A percentile compares a stretch with the other conserved stretches of the same genome.
phyloP scores from a whole-genome alignment of 1,284 basidiomycete species.

The Cystobasidium pallidum region DNA sequence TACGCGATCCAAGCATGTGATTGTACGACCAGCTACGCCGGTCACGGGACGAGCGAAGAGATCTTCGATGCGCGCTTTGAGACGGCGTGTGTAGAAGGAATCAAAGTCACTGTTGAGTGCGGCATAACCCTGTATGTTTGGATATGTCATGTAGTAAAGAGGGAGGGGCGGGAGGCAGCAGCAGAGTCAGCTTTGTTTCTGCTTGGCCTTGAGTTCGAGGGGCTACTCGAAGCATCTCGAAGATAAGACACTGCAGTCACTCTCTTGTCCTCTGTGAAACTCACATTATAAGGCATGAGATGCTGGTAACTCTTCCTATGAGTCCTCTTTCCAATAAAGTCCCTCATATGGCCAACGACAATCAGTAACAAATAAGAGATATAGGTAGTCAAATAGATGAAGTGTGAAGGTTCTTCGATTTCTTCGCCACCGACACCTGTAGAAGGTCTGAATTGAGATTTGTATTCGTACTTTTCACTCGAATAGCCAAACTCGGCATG shows the following conservation, averaged over 20 bases:
- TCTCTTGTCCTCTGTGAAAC: too few relatives aligned
- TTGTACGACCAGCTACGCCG: conserved; percentile 92
- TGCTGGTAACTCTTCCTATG: conserved; percentile 74
- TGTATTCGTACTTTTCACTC: conserved; percentile 34
- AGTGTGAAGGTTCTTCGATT: conserved; percentile 48
- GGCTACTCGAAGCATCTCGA: too few relatives aligned
- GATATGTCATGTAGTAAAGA: not conserved
- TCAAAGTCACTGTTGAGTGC: conserved; percentile 98
- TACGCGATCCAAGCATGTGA: conserved; percentile 80
- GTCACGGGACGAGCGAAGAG: conserved; percentile 94
- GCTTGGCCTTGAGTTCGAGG: too few relatives aligned
- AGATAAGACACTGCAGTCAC: too few relatives aligned
- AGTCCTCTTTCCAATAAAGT: conserved; percentile 91
- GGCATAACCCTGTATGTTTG: conserved; percentile 76
- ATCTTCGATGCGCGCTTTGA: conserved; percentile 92
- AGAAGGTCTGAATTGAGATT: conserved; percentile 47
- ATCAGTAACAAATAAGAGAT: conserved; percentile 74
- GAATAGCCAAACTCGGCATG: conserved; percentile 40
- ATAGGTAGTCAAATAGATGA: conserved; percentile 53
- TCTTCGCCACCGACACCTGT: conserved; percentile 53
- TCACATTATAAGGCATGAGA: conserved; percentile 76
- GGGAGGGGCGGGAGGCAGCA: not conserved
- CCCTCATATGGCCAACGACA: conserved; percentile 85
- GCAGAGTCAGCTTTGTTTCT: not conserved
- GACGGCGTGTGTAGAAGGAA: conserved; percentile 95